These are phyloP conservation scores for Diaporthe velutina DNA, from an alignment of 2,329 filamentous ascomycete species.

Conservation along the genomic window DNA sequence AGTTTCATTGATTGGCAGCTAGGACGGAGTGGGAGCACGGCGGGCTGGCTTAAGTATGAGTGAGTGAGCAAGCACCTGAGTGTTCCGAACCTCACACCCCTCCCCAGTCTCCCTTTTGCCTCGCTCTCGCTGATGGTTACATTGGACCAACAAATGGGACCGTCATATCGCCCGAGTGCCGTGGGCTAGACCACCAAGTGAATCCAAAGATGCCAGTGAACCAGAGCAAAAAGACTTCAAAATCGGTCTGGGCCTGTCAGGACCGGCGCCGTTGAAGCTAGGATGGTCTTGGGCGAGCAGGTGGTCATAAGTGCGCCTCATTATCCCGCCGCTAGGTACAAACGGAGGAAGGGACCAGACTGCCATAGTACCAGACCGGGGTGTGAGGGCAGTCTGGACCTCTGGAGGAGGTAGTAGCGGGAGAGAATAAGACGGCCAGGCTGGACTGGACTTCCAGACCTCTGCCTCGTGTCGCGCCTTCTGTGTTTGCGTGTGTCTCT, in stretches of 20 bases:
- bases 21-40: background rate
- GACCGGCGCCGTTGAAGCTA: constrained; percentile 33
- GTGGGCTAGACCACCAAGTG: constrained; percentile 12
- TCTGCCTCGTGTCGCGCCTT: background rate
- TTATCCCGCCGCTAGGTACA: background rate
- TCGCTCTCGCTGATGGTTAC: constrained; percentile 15
- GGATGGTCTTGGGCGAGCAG: constrained; percentile 6
- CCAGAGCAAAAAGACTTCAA: background rate
- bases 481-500: constrained; percentile 21
- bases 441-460: constrained; percentile 18
- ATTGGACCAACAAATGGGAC: constrained; percentile 12
- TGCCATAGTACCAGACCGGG: too few relatives aligned
- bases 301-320: constrained; percentile 1
- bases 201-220: constrained; percentile 5
- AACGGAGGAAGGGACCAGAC: constrained; percentile 3
- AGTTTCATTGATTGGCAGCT: constrained; percentile 5
- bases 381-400: too few relatives aligned
- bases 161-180: constrained; percentile 12
- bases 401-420: background rate
- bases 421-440: background rate
- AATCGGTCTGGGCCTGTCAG: constrained; percentile 25
- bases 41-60: constrained; percentile 26
- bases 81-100: background rate
- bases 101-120: background rate
- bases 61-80: constrained; percentile 10